Evolutionary conservation across 345 rosid genomes (phyloP).

Genomic region (Melastoma malabathricum): DNA sequence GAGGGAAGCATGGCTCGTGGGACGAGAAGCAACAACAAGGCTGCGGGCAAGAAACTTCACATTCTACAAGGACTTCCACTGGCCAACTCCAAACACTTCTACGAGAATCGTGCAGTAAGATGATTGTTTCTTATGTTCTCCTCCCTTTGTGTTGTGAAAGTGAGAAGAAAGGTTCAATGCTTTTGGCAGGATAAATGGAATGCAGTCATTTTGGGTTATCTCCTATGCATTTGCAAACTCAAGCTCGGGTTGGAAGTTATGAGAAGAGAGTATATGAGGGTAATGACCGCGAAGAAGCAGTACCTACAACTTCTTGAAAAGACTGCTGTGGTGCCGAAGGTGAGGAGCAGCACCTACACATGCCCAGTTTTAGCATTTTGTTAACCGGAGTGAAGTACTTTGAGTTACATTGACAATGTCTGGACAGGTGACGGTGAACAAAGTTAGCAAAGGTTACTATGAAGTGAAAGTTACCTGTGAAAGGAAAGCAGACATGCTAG

Average conservation of each 20-base stretch:
- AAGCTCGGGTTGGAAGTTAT: constrained; percentile 46
- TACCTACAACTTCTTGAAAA: constrained; percentile 20
- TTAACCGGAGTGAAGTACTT: too few relatives aligned
- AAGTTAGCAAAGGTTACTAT: constrained; percentile 26
- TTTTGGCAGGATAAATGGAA: constrained; percentile 30
- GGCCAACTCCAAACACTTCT: constrained; percentile 42
- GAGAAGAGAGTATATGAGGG: constrained; percentile 23
- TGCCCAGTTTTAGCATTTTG: neutral
- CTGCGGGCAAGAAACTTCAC: constrained; percentile 18
- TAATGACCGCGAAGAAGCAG: constrained; percentile 26
- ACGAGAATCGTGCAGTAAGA: neutral
- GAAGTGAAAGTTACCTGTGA: constrained; percentile 30
- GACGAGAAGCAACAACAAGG: constrained; percentile 31
- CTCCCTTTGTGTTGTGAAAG: neutral
- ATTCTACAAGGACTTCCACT: constrained; percentile 19
- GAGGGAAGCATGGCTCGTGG: constrained; percentile 30
- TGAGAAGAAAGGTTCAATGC: neutral
- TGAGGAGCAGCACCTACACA: constrained; percentile 1
- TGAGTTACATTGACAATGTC: neutral
- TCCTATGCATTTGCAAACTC: constrained; percentile 40
- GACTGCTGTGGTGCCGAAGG: constrained; percentile 29
- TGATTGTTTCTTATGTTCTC: neutral
- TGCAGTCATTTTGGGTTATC: constrained; percentile 24
- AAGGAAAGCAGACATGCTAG: constrained; percentile 34
- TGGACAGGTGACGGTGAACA: constrained; percentile 43